Base-by-base conservation (phyloP, 2,329 filamentous ascomycete species). In the Ophiostoma pallidulum region DNA sequence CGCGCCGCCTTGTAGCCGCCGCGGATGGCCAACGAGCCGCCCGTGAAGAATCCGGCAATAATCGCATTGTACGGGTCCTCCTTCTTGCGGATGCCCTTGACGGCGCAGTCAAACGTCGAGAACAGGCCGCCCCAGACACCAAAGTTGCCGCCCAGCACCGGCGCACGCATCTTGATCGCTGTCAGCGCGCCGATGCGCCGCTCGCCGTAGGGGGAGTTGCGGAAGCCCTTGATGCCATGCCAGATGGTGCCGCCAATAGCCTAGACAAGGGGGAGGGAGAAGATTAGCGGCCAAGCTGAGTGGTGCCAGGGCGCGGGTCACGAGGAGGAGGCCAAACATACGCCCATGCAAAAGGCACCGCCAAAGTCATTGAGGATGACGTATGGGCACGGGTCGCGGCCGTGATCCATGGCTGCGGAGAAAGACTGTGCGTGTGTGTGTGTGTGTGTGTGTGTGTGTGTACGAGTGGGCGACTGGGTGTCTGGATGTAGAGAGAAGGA, bases 61-160 rank as follows among this genome's bases (percentile, higher is more conserved):
- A 98, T 97, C 60, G 90, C 89, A 70, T 97, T 97, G 73, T 89
- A 97, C 13, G 92, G 89, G 65, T 97, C 92, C 67, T 98, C 92
- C 82, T 96, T 97, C 75, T 92, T 87, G 56, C 89, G 75, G 48
- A 91, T 72, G 49, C 91, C 91, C 75, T 97, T 98, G 53, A 96
- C 86, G 19, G 90, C 86, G 72, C 92, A 98, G 71, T 98, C 92
- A 62, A 91, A 97, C 53, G 88, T 94, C 59, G 82, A 88, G 75
- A 97, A 97, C 49, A 97, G 73, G 56, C 92, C 92, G 63, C 92
- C 91, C 91, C 92, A 97, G 49, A 94, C 88, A 60, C 91, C 91
- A 60, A 97, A 98, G 74, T 98, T 98, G 61, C 92, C 92, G 62
- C 92, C 92, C 41, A 97, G 78, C 29, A 97, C 91, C 3, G 92